phyloP scores from a whole-genome alignment of 2,329 filamentous ascomycete species.

The Penicillium griseofulvum region DNA sequence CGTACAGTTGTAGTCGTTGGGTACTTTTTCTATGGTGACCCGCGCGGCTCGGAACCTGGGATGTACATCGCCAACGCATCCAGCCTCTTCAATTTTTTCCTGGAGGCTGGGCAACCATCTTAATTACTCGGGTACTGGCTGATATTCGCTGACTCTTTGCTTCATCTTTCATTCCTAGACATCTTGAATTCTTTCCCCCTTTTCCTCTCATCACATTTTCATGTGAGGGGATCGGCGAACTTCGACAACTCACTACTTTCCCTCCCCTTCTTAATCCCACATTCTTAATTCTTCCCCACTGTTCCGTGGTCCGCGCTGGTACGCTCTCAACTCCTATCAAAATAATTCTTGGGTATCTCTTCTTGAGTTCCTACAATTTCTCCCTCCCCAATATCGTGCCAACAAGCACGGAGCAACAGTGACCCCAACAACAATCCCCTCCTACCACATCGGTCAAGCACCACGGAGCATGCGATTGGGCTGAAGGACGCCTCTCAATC shows the following conservation, averaged over 20 bases:
- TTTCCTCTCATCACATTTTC: constrained; percentile 13
- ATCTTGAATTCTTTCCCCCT: constrained; percentile 3
- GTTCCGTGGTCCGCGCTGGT: constrained; percentile 26
- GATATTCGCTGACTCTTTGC: constrained; percentile 1
- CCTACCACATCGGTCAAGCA: constrained; percentile 5
- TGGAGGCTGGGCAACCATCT: constrained; percentile 1
- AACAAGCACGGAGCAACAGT: constrained; percentile 21
- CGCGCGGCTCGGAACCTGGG: constrained; percentile 1
- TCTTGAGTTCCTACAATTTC: constrained; percentile 9
- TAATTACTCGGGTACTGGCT: constrained; percentile 2
- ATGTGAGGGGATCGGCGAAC: constrained; percentile 28
- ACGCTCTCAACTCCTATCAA: constrained; percentile 17
- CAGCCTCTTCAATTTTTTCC: constrained; percentile 4
- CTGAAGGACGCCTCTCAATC: constrained; percentile 32
- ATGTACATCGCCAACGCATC: constrained; percentile 5
- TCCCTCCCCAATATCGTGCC: constrained; percentile 15
- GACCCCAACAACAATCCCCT: constrained; percentile 15
- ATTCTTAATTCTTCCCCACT: constrained; percentile 9
- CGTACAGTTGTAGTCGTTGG: neutral
- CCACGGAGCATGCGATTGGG: constrained; percentile 37
- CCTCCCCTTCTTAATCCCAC: constrained; percentile 8
- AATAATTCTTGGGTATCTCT: constrained; percentile 7
- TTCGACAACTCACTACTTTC: neutral
- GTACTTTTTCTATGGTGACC: constrained; percentile 1
- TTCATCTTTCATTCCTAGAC: constrained; percentile 13